Evolutionary conservation across 2,329 filamentous ascomycete genomes (phyloP).

Genomic region (Cytospora leucostoma): DNA sequence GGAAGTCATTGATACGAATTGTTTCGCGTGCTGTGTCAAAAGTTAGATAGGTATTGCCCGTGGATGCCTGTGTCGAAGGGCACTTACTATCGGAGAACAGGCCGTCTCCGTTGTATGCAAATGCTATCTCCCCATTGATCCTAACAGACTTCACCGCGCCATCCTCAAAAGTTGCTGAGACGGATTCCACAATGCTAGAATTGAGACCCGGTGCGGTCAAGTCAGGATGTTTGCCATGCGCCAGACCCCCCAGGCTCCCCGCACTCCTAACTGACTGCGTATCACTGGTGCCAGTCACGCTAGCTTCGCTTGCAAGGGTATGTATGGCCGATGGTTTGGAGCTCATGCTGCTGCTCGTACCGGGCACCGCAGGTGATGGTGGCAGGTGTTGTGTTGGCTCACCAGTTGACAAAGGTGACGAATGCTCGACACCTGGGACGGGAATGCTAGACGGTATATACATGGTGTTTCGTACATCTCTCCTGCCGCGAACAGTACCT

Average conservation of each 20-base stretch:
- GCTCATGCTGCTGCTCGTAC: constrained; percentile 34
- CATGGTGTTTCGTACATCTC: constrained; percentile 90
- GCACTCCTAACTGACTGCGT: constrained; percentile 89
- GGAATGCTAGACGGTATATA: constrained; percentile 61
- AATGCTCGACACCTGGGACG: constrained; percentile 5
- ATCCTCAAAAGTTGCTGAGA: constrained; percentile 81
- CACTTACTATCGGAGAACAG: constrained; percentile 52
- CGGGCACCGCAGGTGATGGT: constrained; percentile 42
- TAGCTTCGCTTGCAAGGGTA: constrained; percentile 63
- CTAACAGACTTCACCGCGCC: constrained; percentile 70
- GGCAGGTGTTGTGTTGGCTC: constrained; percentile 32
- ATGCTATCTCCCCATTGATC: constrained; percentile 84
- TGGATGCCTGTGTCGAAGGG: constrained; percentile 37
- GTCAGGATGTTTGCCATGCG: constrained; percentile 78
- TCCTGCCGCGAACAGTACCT: constrained; percentile 80
- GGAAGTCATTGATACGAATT: constrained; percentile 85
- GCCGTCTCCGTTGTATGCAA: constrained; percentile 69
- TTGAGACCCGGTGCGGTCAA: constrained; percentile 78
- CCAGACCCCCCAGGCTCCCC: constrained; percentile 71
- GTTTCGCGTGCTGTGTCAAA: constrained; percentile 54
- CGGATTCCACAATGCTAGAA: constrained; percentile 85
- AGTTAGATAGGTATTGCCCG: constrained; percentile 7
- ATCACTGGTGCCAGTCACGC: constrained; percentile 67
- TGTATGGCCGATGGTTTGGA: constrained; percentile 52
- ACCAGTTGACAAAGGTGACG: constrained; percentile 28